Base-by-base conservation (phyloP, 805 yeast species). In the Pichia phayaonensis region DNA sequence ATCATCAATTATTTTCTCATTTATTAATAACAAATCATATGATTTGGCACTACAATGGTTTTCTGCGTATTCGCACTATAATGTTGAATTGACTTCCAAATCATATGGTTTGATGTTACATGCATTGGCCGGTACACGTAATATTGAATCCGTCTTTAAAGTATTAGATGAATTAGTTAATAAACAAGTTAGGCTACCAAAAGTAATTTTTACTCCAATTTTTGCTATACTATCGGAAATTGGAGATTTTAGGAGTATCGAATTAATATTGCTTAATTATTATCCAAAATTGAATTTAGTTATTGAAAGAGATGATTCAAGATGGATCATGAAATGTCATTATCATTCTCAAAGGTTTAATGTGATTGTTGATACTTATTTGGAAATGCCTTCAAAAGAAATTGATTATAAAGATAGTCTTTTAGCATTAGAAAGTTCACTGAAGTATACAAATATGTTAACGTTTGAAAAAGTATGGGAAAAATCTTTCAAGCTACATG, bases 1-100 rank as follows among this genome's bases (percentile, higher is more conserved):
- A 46, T 69, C 72, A 31, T 74, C 81, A 0, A 58, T 82, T 41
- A 72, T 82, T 46, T 62, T 67, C 26, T 56, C 75, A n/a, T 64
- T 72, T 41, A 56, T 74, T 15, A 64, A 62, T 23, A 59, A 68
- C 8, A 67, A 72, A 11, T 68, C 75, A 36, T 61, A 66, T 23
- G 59, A 61, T 0, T 69, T 62, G 16, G 75, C 73, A 2, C 54
- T 72, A 12, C 58, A 57, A 40, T 65, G 67, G 64, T 74, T 71
- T 53, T 54, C 66, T 3, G 61, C 64, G 15, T 67, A 71, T 58
- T 59, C 68, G 3, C 55, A 60, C 29, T 65, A 59, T 50, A 61
- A 64, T 2, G 49, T 72, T 8, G 40, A 50, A 4, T 66, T 74
- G 2, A 53, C 59, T 7, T 21, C 59, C 0, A 52, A 49, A n/a